Evolutionary conservation across 208 protist genomes (phyloP).

Genomic region (Sergeia podlipaevii): DNA sequence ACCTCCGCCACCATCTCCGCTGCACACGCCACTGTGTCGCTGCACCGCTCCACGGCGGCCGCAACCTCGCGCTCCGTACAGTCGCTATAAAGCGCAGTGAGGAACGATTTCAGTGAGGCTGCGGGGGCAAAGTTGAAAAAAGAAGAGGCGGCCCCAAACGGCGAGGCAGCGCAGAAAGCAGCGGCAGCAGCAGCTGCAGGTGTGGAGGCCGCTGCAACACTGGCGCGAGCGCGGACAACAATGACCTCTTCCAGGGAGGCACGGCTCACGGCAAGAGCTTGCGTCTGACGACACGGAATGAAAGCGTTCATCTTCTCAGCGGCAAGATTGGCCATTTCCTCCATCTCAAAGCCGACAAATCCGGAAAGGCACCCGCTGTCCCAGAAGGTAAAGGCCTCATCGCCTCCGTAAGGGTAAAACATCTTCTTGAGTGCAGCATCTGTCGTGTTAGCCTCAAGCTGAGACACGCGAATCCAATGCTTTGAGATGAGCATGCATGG

Average conservation of each 20-base stretch:
- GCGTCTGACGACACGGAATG: constrained; percentile 68
- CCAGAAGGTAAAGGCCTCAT: constrained; percentile 69
- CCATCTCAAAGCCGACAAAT: constrained; percentile 72
- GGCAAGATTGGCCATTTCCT: constrained; percentile 57
- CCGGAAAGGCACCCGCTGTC: constrained; percentile 30
- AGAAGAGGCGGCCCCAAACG: background rate
- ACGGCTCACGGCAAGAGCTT: constrained; percentile 40
- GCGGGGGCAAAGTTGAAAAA: background rate
- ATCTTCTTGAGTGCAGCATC: constrained; percentile 53
- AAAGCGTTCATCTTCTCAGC: constrained; percentile 82
- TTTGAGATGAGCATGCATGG: constrained; percentile 20
- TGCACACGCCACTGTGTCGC: constrained; percentile 19
- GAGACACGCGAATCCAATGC: constrained; percentile 62
- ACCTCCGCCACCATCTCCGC: constrained; percentile 49
- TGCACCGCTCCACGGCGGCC: constrained; percentile 20
- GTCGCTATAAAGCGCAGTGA: constrained; percentile 26
- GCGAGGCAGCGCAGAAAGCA: too few relatives aligned
- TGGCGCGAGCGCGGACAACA: constrained; percentile 18
- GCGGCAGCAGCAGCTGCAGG: background rate
- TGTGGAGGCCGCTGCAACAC: background rate
- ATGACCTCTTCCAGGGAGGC: constrained; percentile 52
- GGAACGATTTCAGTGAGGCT: constrained; percentile 21
- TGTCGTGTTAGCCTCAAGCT: constrained; percentile 51
- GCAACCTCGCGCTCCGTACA: constrained; percentile 19
- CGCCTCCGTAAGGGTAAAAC: constrained; percentile 82